These are phyloP conservation scores for Escallonia rubra DNA, from an alignment of 129 eudicot genomes.

Conservation along the genomic window DNA sequence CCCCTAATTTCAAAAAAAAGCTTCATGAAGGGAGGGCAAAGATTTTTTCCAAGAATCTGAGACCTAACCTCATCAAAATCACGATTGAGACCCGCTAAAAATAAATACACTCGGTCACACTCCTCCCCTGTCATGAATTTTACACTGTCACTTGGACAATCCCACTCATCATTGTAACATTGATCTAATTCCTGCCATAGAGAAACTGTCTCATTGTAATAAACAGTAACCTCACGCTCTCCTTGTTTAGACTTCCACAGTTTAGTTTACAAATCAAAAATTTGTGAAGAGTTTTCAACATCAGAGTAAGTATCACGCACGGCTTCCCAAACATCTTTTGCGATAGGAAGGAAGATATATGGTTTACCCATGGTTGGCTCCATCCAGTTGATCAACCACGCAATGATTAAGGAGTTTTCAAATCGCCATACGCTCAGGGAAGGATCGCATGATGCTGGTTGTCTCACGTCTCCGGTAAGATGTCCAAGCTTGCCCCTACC, in stretches of 20 bases:
- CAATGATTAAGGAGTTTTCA: neutral
- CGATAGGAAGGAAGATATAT: neutral
- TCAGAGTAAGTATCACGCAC: neutral
- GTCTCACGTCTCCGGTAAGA: neutral
- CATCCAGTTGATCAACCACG: conserved; percentile 1
- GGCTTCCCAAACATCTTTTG: too few relatives aligned
- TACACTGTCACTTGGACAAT: neutral
- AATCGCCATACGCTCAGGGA: neutral
- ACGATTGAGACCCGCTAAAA: neutral
- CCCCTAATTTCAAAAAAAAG: neutral
- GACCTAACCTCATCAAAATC: neutral
- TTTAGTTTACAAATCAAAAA: neutral
- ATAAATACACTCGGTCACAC: neutral
- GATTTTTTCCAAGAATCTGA: neutral
- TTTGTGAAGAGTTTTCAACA: neutral
- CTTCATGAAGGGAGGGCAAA: too few relatives aligned
- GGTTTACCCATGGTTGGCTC: neutral
- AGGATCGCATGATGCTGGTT: neutral
- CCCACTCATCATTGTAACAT: neutral
- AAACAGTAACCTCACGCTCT: neutral
- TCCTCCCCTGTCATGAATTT: neutral
- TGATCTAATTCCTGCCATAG: conserved; percentile 2
- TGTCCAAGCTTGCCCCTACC: neutral
- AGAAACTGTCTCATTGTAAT: neutral
- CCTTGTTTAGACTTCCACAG: neutral